Evolutionary conservation across 768 basidiomycete genomes (phyloP), one percentile per base, ranked within the genome.

Genomic region (Cyathus striatus): DNA sequence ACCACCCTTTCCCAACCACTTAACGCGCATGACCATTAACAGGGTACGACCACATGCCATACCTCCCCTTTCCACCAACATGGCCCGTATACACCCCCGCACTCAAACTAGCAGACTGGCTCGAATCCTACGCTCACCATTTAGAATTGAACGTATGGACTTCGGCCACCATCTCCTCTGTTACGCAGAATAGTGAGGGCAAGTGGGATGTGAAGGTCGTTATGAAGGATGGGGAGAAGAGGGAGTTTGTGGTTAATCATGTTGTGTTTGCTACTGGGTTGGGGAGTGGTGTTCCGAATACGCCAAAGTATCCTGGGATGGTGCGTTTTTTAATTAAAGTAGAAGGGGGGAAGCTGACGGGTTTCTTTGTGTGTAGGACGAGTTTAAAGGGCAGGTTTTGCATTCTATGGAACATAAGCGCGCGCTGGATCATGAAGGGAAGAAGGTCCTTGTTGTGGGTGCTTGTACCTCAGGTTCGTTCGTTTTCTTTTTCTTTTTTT

Each of bases 81-180:
- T 80, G 77, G 78, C 78, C 78, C 4, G 61, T 71, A 5, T 78
- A 66, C 47, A 61, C 65, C 2, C 73, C 79, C 1, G 75, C 78
- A 4, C 53, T 56, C 7, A 82, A 81, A 75, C 67, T 86, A 16
- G 83, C 75, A 1, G 76, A 79, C 47, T 86, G 79, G 78, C 60
- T 85, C 13, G 83, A 86, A 53, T 63, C 62, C 4, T 86, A 85
- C 47, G 81, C 76, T 0, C 65, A 75, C 3, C 54, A 67, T 3
- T 65, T 84, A 23, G 83, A 85, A 42, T 57, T 86, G 30, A 75
- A 81, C 44, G 73, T 81, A 6, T 85, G 81, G 84, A 78, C 73
- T 0, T 73, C 76, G 0, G 64, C 77, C 0, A 63, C 4, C 10
- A 37, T 37, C 10, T 30, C 41, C n/a, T 20, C 16, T 6, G 30